These are phyloP conservation scores for Zasmidium citrigriseum DNA, from an alignment of 2,329 filamentous ascomycete genomes.

Conservation along the genomic window DNA sequence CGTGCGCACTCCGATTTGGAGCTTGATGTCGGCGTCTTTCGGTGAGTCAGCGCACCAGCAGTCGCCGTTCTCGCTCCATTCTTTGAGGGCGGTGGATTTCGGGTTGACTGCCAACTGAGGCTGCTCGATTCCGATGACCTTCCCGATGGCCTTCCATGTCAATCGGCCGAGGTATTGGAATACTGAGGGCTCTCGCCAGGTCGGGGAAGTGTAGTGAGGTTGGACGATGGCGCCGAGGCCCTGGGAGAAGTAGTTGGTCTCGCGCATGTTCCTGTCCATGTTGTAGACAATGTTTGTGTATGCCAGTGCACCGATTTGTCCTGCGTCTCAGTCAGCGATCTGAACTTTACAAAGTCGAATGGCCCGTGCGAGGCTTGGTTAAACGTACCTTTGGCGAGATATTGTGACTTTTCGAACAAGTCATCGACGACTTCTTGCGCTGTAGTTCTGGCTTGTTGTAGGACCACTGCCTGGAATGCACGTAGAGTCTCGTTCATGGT, in stretches of 20 bases:
- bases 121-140: background rate
- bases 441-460: background rate
- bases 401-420: conserved; percentile 11
- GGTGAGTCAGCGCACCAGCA: conserved; percentile 75
- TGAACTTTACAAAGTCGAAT: no score
- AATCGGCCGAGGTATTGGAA: conserved; percentile 8
- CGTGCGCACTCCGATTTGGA: conserved; percentile 63
- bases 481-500: conserved; percentile 13
- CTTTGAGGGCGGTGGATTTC: conserved; percentile 55
- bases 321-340: background rate
- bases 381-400: conserved; percentile 8
- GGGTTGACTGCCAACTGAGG: background rate
- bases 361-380: background rate
- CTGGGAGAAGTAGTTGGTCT: conserved; percentile 71
- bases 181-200: conserved; percentile 26
- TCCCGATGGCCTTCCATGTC: background rate
- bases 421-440: conserved; percentile 5
- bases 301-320: conserved; percentile 29
- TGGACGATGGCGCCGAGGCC: conserved; percentile 69
- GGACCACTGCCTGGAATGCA: conserved; percentile 3
- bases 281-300: conserved; percentile 33
- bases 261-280: conserved; percentile 31
- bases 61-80: conserved; percentile 79
- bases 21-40: conserved; percentile 52
- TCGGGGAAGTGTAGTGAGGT: conserved; percentile 59